These are phyloP conservation scores for Penicillium italicum DNA, from an alignment of 2,329 filamentous ascomycete genomes.

Conservation along the genomic window DNA sequence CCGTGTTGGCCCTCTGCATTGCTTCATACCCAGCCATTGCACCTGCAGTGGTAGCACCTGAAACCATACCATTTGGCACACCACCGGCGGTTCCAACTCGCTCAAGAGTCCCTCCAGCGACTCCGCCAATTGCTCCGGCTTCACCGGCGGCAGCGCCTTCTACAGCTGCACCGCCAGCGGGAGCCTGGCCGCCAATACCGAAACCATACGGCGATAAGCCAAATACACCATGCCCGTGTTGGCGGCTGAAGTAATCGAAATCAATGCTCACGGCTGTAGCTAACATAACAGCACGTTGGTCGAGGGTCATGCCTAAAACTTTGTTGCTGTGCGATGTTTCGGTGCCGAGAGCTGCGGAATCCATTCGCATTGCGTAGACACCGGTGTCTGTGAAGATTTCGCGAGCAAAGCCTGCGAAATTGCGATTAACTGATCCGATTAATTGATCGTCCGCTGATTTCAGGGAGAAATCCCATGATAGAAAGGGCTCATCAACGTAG, in stretches of 20 bases:
- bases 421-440: constrained; percentile 61
- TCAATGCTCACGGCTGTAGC: constrained; percentile 63
- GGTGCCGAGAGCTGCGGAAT: constrained; percentile 51
- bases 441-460: constrained; percentile 48
- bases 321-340: constrained; percentile 26
- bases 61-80: constrained; percentile 38
- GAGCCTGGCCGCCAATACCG: constrained; percentile 41
- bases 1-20: constrained; percentile 52
- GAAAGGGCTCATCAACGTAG: constrained; percentile 58
- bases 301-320: constrained; percentile 57
- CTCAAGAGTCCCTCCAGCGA: constrained; percentile 30
- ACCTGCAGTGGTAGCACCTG: constrained; percentile 53
- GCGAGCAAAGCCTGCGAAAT: constrained; percentile 60
- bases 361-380: constrained; percentile 63
- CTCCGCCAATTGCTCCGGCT: constrained; percentile 37
- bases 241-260: constrained; percentile 65
- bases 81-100: constrained; percentile 43
- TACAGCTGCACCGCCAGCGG: constrained; percentile 39
- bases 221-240: constrained; percentile 50
- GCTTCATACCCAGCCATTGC: constrained; percentile 62
- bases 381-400: constrained; percentile 66
- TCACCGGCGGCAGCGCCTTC: constrained; percentile 41
- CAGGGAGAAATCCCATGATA: constrained; percentile 64
- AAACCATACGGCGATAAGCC: constrained; percentile 54
- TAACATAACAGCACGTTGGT: constrained; percentile 64